Evolutionary conservation across 2,329 filamentous ascomycete genomes (phyloP), one percentile per base, ranked within the genome.

Genomic region (Fusarium drepaniforme): DNA sequence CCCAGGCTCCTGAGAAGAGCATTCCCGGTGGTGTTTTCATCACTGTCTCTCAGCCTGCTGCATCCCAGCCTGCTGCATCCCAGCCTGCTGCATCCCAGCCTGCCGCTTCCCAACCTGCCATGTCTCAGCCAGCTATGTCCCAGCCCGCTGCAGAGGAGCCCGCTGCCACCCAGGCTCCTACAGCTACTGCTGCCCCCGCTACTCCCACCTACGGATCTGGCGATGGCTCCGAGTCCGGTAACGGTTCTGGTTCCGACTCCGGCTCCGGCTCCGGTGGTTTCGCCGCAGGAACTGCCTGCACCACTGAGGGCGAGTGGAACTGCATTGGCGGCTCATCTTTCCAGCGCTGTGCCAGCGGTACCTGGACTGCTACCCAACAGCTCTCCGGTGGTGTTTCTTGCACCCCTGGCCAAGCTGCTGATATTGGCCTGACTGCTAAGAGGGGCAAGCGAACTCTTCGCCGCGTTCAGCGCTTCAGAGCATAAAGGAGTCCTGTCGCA

Each of bases 311-410:
- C 2, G 78, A 80, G 13, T 91, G 86, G 86, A 90, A 90, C 83
- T 91, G 89, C 73, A 81, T 90, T 8, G 82, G 79, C 0, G 87
- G 88, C 16, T 82, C 78, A 1, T 84, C 85, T 0, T 91, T 85
- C 85, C 88, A 90, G 80, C 88, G 88, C 58, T 91, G 89, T 68
- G 89, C 85, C 9, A 86, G 85, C 3, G 88, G 89, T 11, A 42
- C 74, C 0, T 91, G 89, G 89, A 88, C 88, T 3, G 76, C 81
- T 0, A 66, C 80, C 3, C 84, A 85, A 69, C 49, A 72, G 0
- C 75, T 90, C 15, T 85, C 89, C 0, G 76, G 80, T 0, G 89
- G 89, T 1, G 88, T 87, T 0, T 75, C 67, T 0, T 91, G 89
- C 79, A 68, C 69, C 0, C 67, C 78, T 0, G 89, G 89, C 0